Evolutionary conservation across 768 basidiomycete species (phyloP).

Genomic region (Kockovaella imperatae): DNA sequence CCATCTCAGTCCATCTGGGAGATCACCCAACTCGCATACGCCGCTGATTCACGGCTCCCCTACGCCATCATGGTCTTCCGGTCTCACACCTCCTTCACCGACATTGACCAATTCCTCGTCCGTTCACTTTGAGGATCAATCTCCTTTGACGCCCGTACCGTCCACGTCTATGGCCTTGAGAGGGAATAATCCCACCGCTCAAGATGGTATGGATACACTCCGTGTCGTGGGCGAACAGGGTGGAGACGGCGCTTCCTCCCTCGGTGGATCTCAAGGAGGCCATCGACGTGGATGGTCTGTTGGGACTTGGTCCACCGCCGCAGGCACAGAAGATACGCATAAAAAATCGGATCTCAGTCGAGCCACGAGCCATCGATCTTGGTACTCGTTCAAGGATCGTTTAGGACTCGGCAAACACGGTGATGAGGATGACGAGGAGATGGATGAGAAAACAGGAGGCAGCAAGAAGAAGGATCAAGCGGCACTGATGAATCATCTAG

Average conservation of each 20-base stretch:
- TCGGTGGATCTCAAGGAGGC: conserved; percentile 3
- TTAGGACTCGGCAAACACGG: conserved; percentile 16
- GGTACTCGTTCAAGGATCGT: conserved; percentile 13
- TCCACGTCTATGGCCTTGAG: conserved; percentile 30
- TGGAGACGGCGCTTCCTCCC: not conserved
- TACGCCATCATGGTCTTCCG: conserved; percentile 22
- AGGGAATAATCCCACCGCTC: conserved; percentile 38
- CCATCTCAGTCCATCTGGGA: conserved; percentile 9
- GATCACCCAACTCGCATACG: conserved; percentile 20
- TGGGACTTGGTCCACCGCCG: conserved; percentile 22
- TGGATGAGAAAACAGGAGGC: conserved; percentile 4
- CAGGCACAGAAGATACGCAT: conserved; percentile 13
- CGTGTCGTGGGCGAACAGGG: conserved; percentile 16
- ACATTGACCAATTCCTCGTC: conserved; percentile 29
- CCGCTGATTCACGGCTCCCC: conserved; percentile 13
- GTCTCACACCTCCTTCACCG: conserved; percentile 28
- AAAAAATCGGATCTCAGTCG: conserved; percentile 7
- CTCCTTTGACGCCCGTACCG: conserved; percentile 16
- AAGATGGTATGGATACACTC: conserved; percentile 29
- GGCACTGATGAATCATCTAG: conserved; percentile 25
- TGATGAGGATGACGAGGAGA: conserved; percentile 4
- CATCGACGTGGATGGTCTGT: conserved; percentile 25
- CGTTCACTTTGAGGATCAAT: conserved; percentile 31
- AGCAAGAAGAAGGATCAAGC: conserved; percentile 9
- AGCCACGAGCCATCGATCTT: not conserved